Conservation (phyloP, 2,329 filamentous ascomycete species). For the Stagonosporopsis rhizophila region DNA sequence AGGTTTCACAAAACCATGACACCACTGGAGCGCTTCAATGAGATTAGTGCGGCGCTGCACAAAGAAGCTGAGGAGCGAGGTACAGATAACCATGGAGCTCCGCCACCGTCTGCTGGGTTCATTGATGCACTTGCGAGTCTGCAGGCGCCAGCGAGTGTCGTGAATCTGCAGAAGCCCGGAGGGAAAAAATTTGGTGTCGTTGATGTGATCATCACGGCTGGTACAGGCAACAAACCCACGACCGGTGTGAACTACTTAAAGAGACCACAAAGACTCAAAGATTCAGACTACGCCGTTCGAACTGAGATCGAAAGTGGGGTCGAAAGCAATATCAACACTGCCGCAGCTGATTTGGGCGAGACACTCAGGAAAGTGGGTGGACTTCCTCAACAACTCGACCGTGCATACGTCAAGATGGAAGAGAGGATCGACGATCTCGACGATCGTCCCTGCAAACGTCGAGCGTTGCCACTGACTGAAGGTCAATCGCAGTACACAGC, state of each 20-base stretch:
- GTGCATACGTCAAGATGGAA: constrained; percentile 12
- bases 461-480: background rate
- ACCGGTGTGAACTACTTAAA: constrained; percentile 32
- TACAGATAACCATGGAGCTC: constrained; percentile 37
- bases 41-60: constrained; percentile 39
- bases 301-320: background rate
- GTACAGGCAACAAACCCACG: constrained; percentile 37
- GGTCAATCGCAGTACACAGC: background rate
- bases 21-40: constrained; percentile 44
- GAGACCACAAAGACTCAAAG: constrained; percentile 32
- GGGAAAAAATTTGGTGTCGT: constrained; percentile 46
- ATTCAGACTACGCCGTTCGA: constrained; percentile 26
- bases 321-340: background rate
- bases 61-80: constrained; percentile 48
- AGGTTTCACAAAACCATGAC: constrained; percentile 13
- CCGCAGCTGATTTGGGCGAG: background rate
- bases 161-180: constrained; percentile 39
- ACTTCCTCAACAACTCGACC: background rate
- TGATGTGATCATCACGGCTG: constrained; percentile 48
- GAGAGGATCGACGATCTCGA: constrained; percentile 11
- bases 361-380: background rate
- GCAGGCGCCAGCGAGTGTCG: constrained; percentile 46
- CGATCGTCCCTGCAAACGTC: constrained; percentile 11
- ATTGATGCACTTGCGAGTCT: constrained; percentile 49
- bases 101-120: constrained; percentile 48